Base-by-base conservation (phyloP, 2,329 filamentous ascomycete species). In the Aspergillus pseudotamarii region DNA sequence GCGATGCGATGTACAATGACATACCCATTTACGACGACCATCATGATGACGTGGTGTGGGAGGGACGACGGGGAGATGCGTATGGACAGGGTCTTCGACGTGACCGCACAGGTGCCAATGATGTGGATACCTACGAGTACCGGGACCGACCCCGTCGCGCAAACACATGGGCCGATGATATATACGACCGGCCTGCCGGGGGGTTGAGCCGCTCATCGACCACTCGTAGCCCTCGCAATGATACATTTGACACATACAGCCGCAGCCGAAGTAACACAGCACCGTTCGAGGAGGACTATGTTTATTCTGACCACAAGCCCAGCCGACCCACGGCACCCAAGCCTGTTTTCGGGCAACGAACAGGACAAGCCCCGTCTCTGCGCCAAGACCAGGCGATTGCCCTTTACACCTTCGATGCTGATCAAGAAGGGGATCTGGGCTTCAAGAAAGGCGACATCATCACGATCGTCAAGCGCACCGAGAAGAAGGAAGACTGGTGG, bases 361-460 rank as follows among this genome's bases (percentile, higher is more conserved):
- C 80, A 3, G 84, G 82, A 43, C 66, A 73, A 19, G 71, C 64
- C 43, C 69, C 74, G 9, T 61, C 68, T 48, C 63, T 80, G 67
- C 82, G 82, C 12, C 78, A 83, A 69, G 93, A 97, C 69, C 92
- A 98, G 79, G 95, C 93, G 0, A 84, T 97, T 23, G 95, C 95
- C 2, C 84, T 97, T 66, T 98, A 91, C 79, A 97, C 92, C 2
- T 99, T 99, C 75, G 94, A 98, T 66, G 90, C 93, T 0, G 94
- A 97, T 72, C 94, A 97, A 78, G 89, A 93, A 0, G 94, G 94
- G 5, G 94, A 99, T 76, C 78, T 98, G 61, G 92, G 90, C 0
- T 99, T 99, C 81, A 97, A 96, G 82, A 99, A 99, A 84, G 95
- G 95, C 23, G 95, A 99, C 34, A 79, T 98, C 61, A 97, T 99